phyloP scores from a whole-genome alignment of 768 basidiomycete genomes.

The Pulveroboletus sp. region DNA sequence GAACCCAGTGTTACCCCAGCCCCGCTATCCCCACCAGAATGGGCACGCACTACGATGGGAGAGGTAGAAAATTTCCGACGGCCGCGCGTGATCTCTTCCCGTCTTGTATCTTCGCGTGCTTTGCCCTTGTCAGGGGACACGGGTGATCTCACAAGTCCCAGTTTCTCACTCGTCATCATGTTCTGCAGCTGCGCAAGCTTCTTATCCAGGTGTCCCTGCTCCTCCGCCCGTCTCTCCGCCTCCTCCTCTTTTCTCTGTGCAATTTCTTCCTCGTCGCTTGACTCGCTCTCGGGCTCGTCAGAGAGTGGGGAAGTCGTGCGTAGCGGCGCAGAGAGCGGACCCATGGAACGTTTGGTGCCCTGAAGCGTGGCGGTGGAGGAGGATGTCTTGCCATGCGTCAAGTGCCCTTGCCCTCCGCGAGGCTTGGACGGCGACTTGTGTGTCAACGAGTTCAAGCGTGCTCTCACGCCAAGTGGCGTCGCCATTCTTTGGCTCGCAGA shows the following conservation, averaged over 20 bases:
- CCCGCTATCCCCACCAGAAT: background rate
- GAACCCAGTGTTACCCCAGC: conserved; percentile 17
- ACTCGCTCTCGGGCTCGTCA: conserved; percentile 47
- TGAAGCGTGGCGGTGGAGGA: conserved; percentile 74
- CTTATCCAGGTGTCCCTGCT: conserved; percentile 59
- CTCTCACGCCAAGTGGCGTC: conserved; percentile 62
- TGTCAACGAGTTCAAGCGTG: conserved; percentile 65
- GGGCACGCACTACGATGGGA: background rate
- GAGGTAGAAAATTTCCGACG: conserved; percentile 30
- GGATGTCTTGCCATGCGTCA: conserved; percentile 40
- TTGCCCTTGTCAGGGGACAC: conserved; percentile 36
- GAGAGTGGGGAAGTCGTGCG: conserved; percentile 49
- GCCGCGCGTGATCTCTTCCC: conserved; percentile 38
- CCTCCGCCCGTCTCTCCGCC: conserved; percentile 59
- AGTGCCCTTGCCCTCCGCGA: conserved; percentile 10
- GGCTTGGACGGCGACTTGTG: conserved; percentile 42
- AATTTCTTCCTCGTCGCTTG: conserved; percentile 56
- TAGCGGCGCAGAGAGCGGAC: conserved; percentile 26
- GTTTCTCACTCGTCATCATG: conserved; percentile 67
- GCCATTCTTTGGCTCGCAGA: conserved; percentile 41
- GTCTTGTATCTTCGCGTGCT: conserved; percentile 15
- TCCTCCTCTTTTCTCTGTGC: conserved; percentile 60
- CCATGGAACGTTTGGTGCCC: conserved; percentile 32
- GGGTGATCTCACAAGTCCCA: conserved; percentile 57
- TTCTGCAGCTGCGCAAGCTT: conserved; percentile 65